phyloP scores from a whole-genome alignment of 2,329 filamentous ascomycete genomes.

The Pezicula neosporulosa region DNA sequence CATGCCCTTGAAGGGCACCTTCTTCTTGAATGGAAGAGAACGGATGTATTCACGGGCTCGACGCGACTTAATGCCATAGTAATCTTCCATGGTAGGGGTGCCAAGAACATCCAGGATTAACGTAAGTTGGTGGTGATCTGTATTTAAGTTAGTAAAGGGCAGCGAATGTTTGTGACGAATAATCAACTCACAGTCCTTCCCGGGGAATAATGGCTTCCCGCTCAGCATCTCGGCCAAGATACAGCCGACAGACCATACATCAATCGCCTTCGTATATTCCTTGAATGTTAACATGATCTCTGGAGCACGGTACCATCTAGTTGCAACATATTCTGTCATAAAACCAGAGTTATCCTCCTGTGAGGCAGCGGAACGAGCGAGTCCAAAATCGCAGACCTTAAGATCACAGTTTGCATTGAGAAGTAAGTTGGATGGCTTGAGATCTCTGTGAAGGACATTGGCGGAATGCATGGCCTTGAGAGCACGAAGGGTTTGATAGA shows the following conservation, averaged over 20 bases:
- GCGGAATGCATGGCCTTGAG: conserved; percentile 99
- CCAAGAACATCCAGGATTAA: conserved; percentile 96
- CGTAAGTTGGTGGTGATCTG: conserved; percentile 96
- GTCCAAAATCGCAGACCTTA: conserved; percentile 97
- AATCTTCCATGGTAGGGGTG: conserved; percentile 99
- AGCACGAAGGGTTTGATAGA: conserved; percentile 96
- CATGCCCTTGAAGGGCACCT: conserved; percentile 94
- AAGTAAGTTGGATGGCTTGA: conserved; percentile 95
- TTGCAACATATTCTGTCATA: conserved; percentile 99
- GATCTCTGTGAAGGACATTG: conserved; percentile 93
- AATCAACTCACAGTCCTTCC: conserved; percentile 82
- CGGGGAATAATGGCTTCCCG: conserved; percentile 95
- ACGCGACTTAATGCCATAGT: conserved; percentile 99
- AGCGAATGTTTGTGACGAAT: background rate
- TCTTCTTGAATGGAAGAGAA: conserved; percentile 98
- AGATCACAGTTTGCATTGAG: conserved; percentile 98
- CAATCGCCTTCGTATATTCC: conserved; percentile 99
- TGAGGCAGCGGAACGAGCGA: conserved; percentile 91
- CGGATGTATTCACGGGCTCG: conserved; percentile 97
- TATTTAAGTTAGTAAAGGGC: conserved; percentile 8
- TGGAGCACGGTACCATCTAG: conserved; percentile 96
- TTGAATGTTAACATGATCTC: conserved; percentile 99
- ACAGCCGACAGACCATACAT: conserved; percentile 98
- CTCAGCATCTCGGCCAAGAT: conserved; percentile 98
- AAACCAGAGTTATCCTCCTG: conserved; percentile 99